Evolutionary conservation across 2,329 filamentous ascomycete genomes (phyloP), one percentile per base, ranked within the genome.

Genomic region (Botrytis paeoniae): DNA sequence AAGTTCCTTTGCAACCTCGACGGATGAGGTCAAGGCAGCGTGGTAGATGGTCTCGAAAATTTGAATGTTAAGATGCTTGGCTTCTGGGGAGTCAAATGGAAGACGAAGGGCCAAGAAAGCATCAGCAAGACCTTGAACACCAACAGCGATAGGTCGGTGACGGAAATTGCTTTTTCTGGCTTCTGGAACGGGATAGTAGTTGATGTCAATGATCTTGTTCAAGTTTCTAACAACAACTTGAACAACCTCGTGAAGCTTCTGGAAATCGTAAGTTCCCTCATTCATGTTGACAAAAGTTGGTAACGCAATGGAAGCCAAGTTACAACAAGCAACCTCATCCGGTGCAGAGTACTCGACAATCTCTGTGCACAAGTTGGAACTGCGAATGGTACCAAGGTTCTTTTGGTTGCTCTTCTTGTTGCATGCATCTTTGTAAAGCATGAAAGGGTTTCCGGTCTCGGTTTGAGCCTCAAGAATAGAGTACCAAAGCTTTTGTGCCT

Each of bases 371-470:
- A 99, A 88, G 84, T 99, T 99, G 81, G 96, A 99, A 88, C 94
- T 98, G 84, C 94, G 94, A 80, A 99, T 99, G 75, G 95, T 98
- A 77, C 96, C 96, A 45, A 99, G 88, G 85, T 99, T 99, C 92
- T 99, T 98, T 87, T 99, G 96, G 89, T 99, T 99, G 88, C 95
- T 98, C 92, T 99, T 99, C 83, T 91, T 91, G 89, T 99, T 99
- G 90, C 93, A 95, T 81, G 91, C 89, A 85, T 99, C 96, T 88
- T 99, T 99, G 91, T 99, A 99, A 74, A 98, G 91, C 94, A 99
- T 99, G 86, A 97, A 99, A 66, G 96, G 96, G 85, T 97, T 98
- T 79, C 96, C 96, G 63, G 96, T 99, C 89, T 99, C 96, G 48
- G 95, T 98, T 86, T 99, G 96, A 68, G 96, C 93, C 85, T 99